Evolutionary conservation across 768 basidiomycete genomes (phyloP).

Genomic region (Boletus edulis): DNA sequence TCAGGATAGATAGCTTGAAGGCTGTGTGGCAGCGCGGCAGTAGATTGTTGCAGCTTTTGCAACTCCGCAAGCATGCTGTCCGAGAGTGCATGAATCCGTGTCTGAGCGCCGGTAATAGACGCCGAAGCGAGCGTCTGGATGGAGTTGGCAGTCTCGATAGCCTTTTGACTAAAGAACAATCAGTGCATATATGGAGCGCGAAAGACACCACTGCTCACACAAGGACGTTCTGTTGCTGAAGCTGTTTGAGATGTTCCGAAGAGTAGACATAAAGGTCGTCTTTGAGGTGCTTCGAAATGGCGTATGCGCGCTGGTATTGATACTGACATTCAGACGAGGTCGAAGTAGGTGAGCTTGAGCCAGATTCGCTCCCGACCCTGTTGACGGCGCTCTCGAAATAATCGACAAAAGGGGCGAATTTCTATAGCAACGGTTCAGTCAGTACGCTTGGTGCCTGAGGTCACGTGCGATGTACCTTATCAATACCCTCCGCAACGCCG

Average conservation of each 20-base stretch:
- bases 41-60: constrained; percentile 61
- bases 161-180: constrained; percentile 52
- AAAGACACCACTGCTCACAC: constrained; percentile 45
- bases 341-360: constrained; percentile 44
- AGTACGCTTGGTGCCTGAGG: constrained; percentile 11
- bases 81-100: constrained; percentile 57
- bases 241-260: constrained; percentile 66
- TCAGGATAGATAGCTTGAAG: constrained; percentile 59
- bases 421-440: constrained; percentile 35
- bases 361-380: constrained; percentile 43
- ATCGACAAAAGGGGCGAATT: constrained; percentile 73
- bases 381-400: constrained; percentile 63
- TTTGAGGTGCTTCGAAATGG: constrained; percentile 61
- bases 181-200: background rate
- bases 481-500: constrained; percentile 63
- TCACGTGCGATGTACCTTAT: constrained; percentile 53
- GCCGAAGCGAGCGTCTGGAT: constrained; percentile 60
- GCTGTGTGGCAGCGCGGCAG: constrained; percentile 55
- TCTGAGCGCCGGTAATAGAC: constrained; percentile 52
- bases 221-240: constrained; percentile 62
- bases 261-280: constrained; percentile 66
- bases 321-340: constrained; percentile 57
- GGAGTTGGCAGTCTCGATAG: constrained; percentile 62
- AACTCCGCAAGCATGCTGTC: constrained; percentile 67
- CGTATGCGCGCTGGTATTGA: constrained; percentile 74